Percentiles rank a stretch among this genome's conserved stretches.
Evolutionary conservation across 2,329 filamentous ascomycete species (phyloP).

Genomic region (Botrytis fragariae): DNA sequence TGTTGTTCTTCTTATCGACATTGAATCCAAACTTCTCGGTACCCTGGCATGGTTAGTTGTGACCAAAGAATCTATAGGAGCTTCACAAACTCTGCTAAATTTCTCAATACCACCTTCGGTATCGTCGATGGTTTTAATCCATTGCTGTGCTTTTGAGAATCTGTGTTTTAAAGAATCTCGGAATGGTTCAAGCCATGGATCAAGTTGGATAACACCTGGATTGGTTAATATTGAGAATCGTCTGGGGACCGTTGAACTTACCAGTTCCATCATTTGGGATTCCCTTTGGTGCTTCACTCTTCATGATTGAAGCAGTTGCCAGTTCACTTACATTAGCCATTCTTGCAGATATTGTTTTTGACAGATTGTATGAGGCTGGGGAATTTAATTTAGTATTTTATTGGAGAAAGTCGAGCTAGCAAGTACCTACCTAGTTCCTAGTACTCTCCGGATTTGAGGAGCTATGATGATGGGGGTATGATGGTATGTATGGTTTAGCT

Average conservation of each 20-base stretch:
- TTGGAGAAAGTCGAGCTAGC: constrained; percentile 13
- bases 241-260: constrained; percentile 41
- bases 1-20: constrained; percentile 76
- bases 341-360: constrained; percentile 21
- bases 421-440: neutral
- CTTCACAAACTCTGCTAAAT: constrained; percentile 70
- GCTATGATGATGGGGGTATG: constrained; percentile 19
- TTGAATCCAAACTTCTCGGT: constrained; percentile 85
- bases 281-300: constrained; percentile 45
- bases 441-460: constrained; percentile 8
- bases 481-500: constrained; percentile 11
- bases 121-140: constrained; percentile 81
- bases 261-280: constrained; percentile 70
- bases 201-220: constrained; percentile 78
- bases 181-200: constrained; percentile 88
- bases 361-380: neutral
- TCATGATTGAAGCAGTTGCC: constrained; percentile 33
- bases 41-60: constrained; percentile 54
- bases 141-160: constrained; percentile 76
- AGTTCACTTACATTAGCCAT: constrained; percentile 36
- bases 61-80: neutral
- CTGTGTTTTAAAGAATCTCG: constrained; percentile 71
- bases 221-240: constrained; percentile 25
- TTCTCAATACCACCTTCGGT: constrained; percentile 87
- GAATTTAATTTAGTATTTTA: neutral